These are phyloP conservation scores for Globisporangium megalacanthum DNA, from an alignment of 352 stramenopile genomes.

Conservation along the genomic window DNA sequence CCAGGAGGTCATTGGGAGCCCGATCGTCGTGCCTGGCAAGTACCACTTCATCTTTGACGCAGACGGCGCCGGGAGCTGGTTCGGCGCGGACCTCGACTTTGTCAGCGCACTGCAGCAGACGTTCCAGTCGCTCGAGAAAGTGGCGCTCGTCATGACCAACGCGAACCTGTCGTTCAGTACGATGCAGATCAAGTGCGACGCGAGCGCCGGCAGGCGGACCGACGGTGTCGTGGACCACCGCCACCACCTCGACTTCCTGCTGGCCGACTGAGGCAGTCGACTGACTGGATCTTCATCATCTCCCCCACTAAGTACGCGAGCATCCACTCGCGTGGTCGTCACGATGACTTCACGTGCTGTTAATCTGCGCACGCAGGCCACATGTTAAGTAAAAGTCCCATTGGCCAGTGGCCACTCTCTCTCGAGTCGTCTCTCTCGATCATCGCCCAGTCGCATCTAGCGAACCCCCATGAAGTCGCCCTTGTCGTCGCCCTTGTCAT, in stretches of 20 bases:
- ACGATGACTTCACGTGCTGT: no score
- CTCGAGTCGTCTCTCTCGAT: no score
- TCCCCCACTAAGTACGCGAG: no score
- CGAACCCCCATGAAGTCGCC: no score
- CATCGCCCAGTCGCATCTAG: no score
- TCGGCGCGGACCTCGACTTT: conserved; percentile 59
- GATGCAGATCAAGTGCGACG: conserved; percentile 34
- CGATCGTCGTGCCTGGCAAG: conserved; percentile 33
- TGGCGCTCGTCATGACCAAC: conserved; percentile 30
- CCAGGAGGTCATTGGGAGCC: conserved; percentile 35
- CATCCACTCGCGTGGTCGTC: no score
- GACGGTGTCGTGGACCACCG: conserved; percentile 10
- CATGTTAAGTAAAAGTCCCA: no score
- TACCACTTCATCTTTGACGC: conserved; percentile 54
- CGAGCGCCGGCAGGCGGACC: background rate
- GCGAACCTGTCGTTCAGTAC: conserved; percentile 50
- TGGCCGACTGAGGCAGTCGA: conserved; percentile 20
- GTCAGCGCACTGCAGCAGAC: conserved; percentile 33
- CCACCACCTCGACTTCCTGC: conserved; percentile 35
- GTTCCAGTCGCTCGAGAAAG: conserved; percentile 41
- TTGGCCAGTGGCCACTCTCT: no score
- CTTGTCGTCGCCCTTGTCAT: background rate
- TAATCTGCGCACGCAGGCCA: no score
- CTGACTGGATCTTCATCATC: background rate
- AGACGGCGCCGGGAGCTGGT: conserved; percentile 36